These are phyloP conservation scores for Dactylis glomerata DNA, from an alignment of 176 grass and related monocot species.

Conservation along the genomic window DNA sequence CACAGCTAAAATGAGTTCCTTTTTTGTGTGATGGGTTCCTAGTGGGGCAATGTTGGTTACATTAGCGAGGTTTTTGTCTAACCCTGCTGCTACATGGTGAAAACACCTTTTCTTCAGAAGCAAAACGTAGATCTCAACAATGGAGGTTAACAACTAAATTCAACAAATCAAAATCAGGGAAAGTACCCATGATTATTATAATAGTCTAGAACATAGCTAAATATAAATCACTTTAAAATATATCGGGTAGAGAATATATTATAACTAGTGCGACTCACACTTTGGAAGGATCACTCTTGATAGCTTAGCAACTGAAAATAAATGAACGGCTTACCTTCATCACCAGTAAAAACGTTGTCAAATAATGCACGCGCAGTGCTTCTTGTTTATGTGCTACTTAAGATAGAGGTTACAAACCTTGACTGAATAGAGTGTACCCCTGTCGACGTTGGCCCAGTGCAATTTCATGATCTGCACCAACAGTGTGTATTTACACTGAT, in stretches of 20 bases:
- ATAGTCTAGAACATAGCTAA: not conserved
- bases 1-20: not conserved
- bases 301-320: not conserved
- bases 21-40: not conserved
- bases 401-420: not conserved
- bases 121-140: not conserved
- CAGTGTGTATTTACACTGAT: conserved; percentile 1
- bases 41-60: not conserved
- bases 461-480: not conserved
- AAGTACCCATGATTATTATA: not conserved
- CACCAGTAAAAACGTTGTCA: conserved; percentile 2
- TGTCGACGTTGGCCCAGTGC: not conserved
- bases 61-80: not conserved
- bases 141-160: not conserved
- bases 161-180: not conserved
- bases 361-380: conserved; percentile 6
- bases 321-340: not conserved
- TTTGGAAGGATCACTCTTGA: conserved; percentile 24
- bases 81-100: not conserved
- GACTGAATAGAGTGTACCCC: not conserved
- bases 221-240: not conserved
- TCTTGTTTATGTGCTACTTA: not conserved
- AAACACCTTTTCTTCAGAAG: not conserved
- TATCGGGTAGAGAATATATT: not conserved
- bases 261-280: not conserved